These are phyloP conservation scores for Pseudoturritis turrita DNA, from an alignment of 345 rosid species.

Conservation along the genomic window DNA sequence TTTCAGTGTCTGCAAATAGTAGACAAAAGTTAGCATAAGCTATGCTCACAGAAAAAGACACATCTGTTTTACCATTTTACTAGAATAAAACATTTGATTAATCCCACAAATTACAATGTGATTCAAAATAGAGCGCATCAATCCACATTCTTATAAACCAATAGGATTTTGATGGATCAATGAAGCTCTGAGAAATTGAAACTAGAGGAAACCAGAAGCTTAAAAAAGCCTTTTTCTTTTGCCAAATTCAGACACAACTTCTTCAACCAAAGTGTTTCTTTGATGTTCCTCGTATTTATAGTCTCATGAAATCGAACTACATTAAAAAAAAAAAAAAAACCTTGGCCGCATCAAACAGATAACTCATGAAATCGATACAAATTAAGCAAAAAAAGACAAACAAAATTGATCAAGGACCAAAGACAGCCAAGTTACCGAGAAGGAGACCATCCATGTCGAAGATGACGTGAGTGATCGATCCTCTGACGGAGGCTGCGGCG, in stretches of 20 bases:
- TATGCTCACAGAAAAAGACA: not conserved
- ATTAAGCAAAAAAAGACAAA: not conserved
- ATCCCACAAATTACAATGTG: not conserved
- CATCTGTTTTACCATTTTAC: not conserved
- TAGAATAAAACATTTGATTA: not conserved
- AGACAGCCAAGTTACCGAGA: constrained; percentile 45
- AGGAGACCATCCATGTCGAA: constrained; percentile 99
- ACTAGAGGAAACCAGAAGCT: not conserved
- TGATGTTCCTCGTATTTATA: too few species aligned
- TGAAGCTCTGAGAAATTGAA: not conserved
- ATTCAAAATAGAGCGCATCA: not conserved
- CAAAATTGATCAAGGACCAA: not conserved
- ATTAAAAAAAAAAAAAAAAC: not conserved
- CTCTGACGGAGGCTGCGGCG: constrained; percentile 25
- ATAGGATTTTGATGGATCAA: not conserved
- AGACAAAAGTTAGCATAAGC: not conserved
- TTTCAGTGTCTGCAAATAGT: constrained; percentile 73
- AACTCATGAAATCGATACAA: not conserved
- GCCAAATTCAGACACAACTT: too few species aligned
- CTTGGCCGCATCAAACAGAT: not conserved
- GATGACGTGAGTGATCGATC: constrained; percentile 70
- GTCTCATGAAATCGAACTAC: too few species aligned
- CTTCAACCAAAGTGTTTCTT: too few species aligned
- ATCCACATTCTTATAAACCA: too few species aligned
- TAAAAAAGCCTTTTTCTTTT: too few species aligned